phyloP scores from a whole-genome alignment of 2,329 filamentous ascomycete species.

The Phialophora macrospora region DNA sequence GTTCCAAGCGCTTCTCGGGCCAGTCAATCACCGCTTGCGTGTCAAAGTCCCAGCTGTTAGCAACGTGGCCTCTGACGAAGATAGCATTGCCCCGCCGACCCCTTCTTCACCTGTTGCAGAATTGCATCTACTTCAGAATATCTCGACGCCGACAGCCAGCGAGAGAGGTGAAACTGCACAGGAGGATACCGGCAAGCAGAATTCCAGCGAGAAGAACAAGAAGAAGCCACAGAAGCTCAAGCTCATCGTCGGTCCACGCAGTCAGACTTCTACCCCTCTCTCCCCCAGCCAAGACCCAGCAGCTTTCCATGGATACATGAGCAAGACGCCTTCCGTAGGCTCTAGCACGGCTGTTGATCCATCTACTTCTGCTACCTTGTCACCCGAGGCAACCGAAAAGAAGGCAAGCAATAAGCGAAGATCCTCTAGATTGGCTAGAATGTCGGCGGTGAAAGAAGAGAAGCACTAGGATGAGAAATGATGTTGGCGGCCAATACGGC shows the following conservation, averaged over 20 bases:
- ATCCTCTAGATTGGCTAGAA: background rate
- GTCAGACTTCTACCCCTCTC: background rate
- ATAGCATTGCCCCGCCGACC: background rate
- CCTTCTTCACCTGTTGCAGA: background rate
- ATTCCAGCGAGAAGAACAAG: background rate
- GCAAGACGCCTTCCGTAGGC: background rate
- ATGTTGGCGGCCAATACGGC: background rate
- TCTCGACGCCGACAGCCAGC: background rate
- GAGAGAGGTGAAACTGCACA: background rate
- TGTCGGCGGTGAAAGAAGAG: background rate
- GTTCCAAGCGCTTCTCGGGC: constrained; percentile 9
- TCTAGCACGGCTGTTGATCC: background rate
- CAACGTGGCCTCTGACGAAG: background rate
- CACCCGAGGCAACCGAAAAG: background rate
- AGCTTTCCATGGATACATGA: background rate
- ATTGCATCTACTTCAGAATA: background rate
- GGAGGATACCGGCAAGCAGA: background rate
- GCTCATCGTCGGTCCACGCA: background rate
- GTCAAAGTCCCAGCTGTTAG: constrained; percentile 4
- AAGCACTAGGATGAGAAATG: background rate
- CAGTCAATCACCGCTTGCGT: constrained; percentile 2
- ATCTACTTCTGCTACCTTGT: background rate
- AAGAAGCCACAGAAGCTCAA: constrained; percentile 4
- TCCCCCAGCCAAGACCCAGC: background rate
- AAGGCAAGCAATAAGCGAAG: background rate